Evolutionary conservation across 495 filamentous ascomycete species (phyloP).

Genomic region (Emericellopsis terricola): DNA sequence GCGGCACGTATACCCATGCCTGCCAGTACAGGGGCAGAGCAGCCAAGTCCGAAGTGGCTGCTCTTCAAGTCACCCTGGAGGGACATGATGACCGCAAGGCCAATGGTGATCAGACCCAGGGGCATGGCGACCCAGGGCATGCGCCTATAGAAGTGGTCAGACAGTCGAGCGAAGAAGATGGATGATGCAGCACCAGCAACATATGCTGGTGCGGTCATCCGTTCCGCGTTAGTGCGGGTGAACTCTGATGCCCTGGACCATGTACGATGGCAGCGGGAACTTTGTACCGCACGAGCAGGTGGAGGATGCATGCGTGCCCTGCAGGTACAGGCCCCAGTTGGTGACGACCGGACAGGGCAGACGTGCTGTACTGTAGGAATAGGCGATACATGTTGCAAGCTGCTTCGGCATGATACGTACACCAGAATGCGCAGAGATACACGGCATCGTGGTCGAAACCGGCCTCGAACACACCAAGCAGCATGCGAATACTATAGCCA

Average conservation of each 20-base stretch:
- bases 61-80: constrained; percentile 6
- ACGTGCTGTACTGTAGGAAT: constrained; percentile 57
- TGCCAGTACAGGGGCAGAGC: constrained; percentile 19
- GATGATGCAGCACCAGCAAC: constrained; percentile 38
- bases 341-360: constrained; percentile 34
- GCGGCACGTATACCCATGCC: constrained; percentile 18
- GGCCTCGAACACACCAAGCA: constrained; percentile 43
- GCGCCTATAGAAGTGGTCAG: constrained; percentile 20
- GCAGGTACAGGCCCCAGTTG: constrained; percentile 4
- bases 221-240: constrained; percentile 40
- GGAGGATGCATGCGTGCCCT: constrained; percentile 1
- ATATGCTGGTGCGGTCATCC: constrained; percentile 58
- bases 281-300: constrained; percentile 1
- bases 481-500: constrained; percentile 35
- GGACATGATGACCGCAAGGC: constrained; percentile 8
- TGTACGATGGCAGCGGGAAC: constrained; percentile 41
- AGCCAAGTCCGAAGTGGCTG: constrained; percentile 12
- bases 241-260: constrained; percentile 47
- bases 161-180: constrained; percentile 13
- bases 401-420: constrained; percentile 52
- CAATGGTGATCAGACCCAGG: constrained; percentile 11
- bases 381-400: constrained; percentile 51
- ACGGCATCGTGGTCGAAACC: constrained; percentile 50
- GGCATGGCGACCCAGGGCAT: constrained; percentile 20
- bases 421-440: constrained; percentile 52